Conservation (phyloP, 1,284 basidiomycete species). For the Ustilago esculenta region DNA sequence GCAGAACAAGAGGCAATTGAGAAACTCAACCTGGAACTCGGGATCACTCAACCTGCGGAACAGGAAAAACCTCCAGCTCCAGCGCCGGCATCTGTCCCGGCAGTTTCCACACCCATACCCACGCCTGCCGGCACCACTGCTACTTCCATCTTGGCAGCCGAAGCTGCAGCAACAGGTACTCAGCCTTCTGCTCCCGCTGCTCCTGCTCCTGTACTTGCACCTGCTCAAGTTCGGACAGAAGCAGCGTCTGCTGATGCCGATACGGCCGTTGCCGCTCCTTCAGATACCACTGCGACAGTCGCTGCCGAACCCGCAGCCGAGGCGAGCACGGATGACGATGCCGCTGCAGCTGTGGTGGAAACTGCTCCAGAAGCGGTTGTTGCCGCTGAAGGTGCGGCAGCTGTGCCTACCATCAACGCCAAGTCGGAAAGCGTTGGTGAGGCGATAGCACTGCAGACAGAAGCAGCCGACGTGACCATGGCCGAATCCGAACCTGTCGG, state of each 20-base stretch:
- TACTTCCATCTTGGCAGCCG: background rate
- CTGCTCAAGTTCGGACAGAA: slow-evolving; percentile 17
- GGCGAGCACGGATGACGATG: background rate
- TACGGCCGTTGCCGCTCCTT: background rate
- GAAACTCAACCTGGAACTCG: slow-evolving; percentile 33
- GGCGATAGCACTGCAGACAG: background rate
- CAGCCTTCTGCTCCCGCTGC: slow-evolving; percentile 1
- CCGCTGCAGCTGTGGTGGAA: slow-evolving; percentile 13
- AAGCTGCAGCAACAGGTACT: background rate
- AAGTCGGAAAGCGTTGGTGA: background rate
- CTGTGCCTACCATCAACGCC: no score
- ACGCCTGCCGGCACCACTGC: slow-evolving; percentile 2
- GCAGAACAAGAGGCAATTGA: slow-evolving; percentile 37
- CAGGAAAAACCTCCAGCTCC: slow-evolving; percentile 5
- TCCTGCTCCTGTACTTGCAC: slow-evolving; percentile 8
- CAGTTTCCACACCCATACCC: background rate
- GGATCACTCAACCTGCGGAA: slow-evolving; percentile 9
- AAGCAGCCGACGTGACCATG: slow-evolving; percentile 10
- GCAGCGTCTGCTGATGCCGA: slow-evolving; percentile 1
- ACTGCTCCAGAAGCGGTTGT: slow-evolving; percentile 4
- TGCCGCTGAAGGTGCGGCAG: slow-evolving; percentile 1
- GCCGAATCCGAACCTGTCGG: slow-evolving; percentile 2
- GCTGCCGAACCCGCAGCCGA: background rate
- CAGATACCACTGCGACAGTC: background rate
- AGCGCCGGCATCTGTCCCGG: background rate